Percentiles rank a stretch among this genome's conserved stretches.
Evolutionary conservation across 805 yeast genomes (phyloP).

Genomic region (Scheffersomyces coipomensis): DNA sequence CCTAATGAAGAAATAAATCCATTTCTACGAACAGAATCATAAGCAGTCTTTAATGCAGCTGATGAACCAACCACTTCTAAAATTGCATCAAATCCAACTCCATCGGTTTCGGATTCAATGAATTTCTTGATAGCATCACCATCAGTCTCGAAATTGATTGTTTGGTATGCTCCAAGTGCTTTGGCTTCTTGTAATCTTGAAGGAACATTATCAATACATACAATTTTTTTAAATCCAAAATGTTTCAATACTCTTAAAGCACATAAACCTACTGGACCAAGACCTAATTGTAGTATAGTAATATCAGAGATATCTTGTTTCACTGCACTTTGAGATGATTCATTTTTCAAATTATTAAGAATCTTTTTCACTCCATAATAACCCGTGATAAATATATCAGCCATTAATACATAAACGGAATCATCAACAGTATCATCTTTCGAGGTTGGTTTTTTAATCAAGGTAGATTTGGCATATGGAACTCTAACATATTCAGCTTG

Average conservation of each 20-base stretch:
- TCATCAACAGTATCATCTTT: conserved; percentile 31
- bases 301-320: conserved; percentile 18
- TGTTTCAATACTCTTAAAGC: conserved; percentile 45
- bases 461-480: conserved; percentile 55
- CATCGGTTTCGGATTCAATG: conserved; percentile 35
- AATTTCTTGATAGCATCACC: conserved; percentile 20
- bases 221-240: conserved; percentile 43
- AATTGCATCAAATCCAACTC: conserved; percentile 58
- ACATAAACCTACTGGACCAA: conserved; percentile 62
- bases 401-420: conserved; percentile 52
- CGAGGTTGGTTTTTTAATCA: conserved; percentile 41
- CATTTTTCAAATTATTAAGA: conserved; percentile 35
- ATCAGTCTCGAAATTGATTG: conserved; percentile 43
- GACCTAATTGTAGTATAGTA: conserved; percentile 52
- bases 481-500: conserved; percentile 62
- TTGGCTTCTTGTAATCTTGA: conserved; percentile 45
- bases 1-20: conserved; percentile 61
- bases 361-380: conserved; percentile 56
- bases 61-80: conserved; percentile 61
- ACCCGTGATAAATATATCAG: conserved; percentile 66
- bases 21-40: conserved; percentile 53
- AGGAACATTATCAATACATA: conserved; percentile 50
- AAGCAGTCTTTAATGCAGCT: conserved; percentile 49
- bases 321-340: conserved; percentile 18
- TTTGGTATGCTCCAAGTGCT: conserved; percentile 49